Base-by-base conservation (phyloP, 129 eudicot species). In the Sambucus nigra region DNA sequence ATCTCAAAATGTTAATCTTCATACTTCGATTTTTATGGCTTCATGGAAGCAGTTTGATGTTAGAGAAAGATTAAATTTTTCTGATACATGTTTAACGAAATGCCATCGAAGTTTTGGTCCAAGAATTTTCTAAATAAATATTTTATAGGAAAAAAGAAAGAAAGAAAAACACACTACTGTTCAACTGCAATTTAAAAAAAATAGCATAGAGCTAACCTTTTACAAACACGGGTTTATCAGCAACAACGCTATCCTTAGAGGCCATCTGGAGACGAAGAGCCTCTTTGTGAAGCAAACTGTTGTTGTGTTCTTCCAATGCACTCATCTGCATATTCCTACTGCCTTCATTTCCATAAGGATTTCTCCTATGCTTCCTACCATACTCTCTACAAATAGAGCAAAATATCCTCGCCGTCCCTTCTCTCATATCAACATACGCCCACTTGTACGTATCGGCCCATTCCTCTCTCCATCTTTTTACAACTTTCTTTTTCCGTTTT, bases 271-370 rank as follows among this genome's bases (percentile, higher is more conserved):
- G 86, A 20, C 99, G 86, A 54, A 91, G 77, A 47, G 99, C 99
- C 67, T 91, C 99, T 69, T 91, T 91, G 57, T 91, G 99, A 61
- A 91, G 86, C 74, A 91, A 82, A 68, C 99, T 91, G 57, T 91
- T 91, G 67, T 91, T 91, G 50, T 91, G 99, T 70, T 91, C 99
- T 71, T 91, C 99, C 25, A 91, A 68, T 0, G 98, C 98, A 72
- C 98, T 91, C 98, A 91, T 91, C 77, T 91, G 98, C 95, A 91
- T 91, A 75, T 91, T 91, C 70, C 94, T 72, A 73, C 98, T 91
- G 19, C 98, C 98, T 80, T 91, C 98, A 63, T 91, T 91, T 44
- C 98, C 98, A 38, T 91, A 91, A 25, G 98, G 98, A 68, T 91
- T 91, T 62, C 98, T 54, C 67, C 95, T 79, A 68, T 91, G 98